phyloP scores from a whole-genome alignment of 305 asterid species.

The Fraxinus latifolia region DNA sequence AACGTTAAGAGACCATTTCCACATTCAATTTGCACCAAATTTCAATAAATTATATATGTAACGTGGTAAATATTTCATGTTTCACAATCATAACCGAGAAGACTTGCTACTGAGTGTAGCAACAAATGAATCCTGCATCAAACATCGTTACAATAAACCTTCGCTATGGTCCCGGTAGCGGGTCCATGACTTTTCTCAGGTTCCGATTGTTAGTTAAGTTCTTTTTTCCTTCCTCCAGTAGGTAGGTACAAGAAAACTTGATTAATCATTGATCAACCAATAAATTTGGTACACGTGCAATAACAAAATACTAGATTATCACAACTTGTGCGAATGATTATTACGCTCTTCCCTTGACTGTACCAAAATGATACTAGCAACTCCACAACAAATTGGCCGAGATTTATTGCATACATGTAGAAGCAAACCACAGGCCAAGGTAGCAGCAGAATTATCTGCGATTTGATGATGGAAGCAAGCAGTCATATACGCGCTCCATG shows the following conservation, averaged over 20 bases:
- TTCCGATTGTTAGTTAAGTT: too few relatives aligned
- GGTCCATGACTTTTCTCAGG: too few relatives aligned
- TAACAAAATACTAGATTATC: neutral
- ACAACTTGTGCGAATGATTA: neutral
- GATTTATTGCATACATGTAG: neutral
- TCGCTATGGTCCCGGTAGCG: neutral
- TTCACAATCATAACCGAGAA: neutral
- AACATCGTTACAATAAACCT: neutral
- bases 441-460: conserved; percentile 32
- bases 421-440: neutral
- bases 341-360: neutral
- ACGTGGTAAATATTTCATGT: neutral
- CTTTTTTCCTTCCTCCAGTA: neutral
- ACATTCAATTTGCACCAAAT: neutral
- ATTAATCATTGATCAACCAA: neutral
- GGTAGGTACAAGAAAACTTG: neutral
- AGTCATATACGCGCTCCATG: conserved; percentile 72
- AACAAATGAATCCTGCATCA: neutral
- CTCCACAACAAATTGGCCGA: conserved; percentile 20
- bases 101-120: neutral
- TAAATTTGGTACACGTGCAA: neutral
- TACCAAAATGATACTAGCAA: neutral
- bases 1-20: neutral
- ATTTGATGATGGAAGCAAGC: conserved; percentile 71
- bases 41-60: neutral